Evolutionary conservation across 306 rosid species (phyloP).

Genomic region (Lagenaria siceraria): DNA sequence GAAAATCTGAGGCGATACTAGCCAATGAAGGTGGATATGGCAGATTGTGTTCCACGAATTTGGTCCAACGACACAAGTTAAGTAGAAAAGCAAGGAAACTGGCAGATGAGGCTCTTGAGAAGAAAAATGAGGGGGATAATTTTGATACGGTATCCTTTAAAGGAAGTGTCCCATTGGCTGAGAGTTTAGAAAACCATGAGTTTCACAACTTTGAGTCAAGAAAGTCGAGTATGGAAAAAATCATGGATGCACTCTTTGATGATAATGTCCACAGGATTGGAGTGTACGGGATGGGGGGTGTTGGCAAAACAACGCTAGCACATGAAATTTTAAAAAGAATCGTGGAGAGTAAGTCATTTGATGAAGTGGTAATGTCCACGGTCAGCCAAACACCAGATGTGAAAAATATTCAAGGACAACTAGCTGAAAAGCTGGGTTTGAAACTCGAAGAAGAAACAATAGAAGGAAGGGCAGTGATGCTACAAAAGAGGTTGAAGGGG

Average conservation of each 20-base stretch:
- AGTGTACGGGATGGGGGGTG: slow-evolving; percentile 9
- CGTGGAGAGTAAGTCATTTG: background rate
- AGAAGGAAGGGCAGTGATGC: background rate
- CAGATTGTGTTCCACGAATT: background rate
- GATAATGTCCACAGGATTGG: background rate
- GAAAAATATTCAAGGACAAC: background rate
- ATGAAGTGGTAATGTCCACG: background rate
- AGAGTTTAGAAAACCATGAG: background rate
- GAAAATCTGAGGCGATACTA: background rate
- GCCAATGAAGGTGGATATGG: background rate
- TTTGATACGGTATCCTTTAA: background rate
- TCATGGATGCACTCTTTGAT: background rate
- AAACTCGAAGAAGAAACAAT: background rate
- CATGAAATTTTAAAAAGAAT: background rate
- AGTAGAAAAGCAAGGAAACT: background rate
- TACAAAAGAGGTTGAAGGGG: background rate
- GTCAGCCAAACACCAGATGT: background rate
- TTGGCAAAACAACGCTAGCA: slow-evolving; percentile 13
- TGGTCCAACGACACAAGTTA: background rate
- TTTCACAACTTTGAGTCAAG: slow-evolving; percentile 1
- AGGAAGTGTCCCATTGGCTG: background rate
- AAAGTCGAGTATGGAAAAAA: background rate
- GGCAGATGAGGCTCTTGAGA: background rate
- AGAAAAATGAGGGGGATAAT: background rate
- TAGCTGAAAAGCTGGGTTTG: background rate